Conservation (phyloP, 345 rosid genomes). For the Eucalyptus pumila region DNA sequence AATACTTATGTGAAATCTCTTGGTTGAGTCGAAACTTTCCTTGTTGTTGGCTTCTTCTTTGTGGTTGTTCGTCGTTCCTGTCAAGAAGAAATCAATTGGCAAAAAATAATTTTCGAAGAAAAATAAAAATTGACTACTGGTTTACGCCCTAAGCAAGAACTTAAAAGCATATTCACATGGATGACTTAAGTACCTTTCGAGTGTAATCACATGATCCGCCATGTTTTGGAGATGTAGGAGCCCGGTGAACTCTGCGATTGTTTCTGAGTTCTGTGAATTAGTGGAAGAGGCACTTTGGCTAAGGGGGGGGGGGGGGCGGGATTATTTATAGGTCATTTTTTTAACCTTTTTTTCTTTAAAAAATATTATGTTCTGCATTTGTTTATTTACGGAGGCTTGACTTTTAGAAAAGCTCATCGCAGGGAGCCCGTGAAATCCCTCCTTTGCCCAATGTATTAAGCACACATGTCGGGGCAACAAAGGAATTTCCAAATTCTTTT, state of each 20-base stretch:
- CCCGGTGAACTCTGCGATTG: not conserved
- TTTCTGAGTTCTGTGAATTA: not conserved
- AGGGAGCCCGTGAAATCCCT: too few species aligned
- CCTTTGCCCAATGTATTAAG: too few species aligned
- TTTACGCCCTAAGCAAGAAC: accelerated
- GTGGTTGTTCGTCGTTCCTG: too few species aligned
- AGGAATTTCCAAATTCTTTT: too few species aligned
- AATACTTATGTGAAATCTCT: too few species aligned
- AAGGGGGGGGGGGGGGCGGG: accelerated
- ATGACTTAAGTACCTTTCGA: not conserved
- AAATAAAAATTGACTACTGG: not conserved
- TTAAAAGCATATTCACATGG: not conserved
- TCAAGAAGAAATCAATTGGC: not conserved
- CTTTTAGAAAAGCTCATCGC: not conserved
- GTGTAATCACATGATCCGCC: not conserved
- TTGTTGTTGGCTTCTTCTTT: accelerated
- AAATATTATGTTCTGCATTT: accelerated
- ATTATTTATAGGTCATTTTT: not conserved
- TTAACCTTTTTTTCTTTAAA: not conserved
- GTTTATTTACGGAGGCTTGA: not conserved
- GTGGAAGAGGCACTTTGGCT: not conserved
- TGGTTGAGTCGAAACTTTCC: not conserved
- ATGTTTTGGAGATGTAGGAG: not conserved
- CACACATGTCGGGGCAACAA: too few species aligned
- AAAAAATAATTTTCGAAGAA: not conserved